Base-by-base conservation (phyloP, 1,284 basidiomycete species). In the Trametes versicolor region DNA sequence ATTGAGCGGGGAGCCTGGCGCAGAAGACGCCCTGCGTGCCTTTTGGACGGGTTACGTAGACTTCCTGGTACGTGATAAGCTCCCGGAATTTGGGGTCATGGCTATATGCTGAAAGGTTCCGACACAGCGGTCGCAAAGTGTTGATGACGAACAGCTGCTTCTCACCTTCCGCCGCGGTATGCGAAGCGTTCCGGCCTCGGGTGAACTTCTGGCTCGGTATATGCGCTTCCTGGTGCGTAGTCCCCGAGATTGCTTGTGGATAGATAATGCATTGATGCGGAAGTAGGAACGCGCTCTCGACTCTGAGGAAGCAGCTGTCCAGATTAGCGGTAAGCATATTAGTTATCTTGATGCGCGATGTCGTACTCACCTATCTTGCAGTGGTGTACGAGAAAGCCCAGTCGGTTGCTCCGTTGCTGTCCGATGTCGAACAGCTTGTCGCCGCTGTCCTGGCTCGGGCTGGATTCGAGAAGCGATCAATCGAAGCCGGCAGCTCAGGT, bases 181-280 rank as follows among this genome's bases (percentile, higher is more conserved):
- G 23, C 83, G 90, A 64, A 91, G 90, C 71, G 84, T 89, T 0
- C 92, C 93, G 29, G 84, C 81, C 15, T 90, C 83, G 29, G 91
- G 90, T 17, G 86, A 89, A 70, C 79, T 92, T 9, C 93, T 92
- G 89, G 87, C 90, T 3, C 81, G 86, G 36, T 92, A 92, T 73
- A 85, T 95, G 23, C 85, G 91, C 53, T 84, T 85, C 70, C 69
- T 91, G 76, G 92, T 91, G 57, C 66, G 68, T 32, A 19, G 15
- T 27, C 29, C 45, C 21, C 4, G 9, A 37, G 50, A 23, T 34
- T 25, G n/a, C 45, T 3, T 0, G 19, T 19, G 25, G n/a, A 2
- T 43, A 6, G 17, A 12, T 32, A 9, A 15, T 2, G 29, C 10
- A 12, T 37, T 52, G 27, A 49, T 15, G 21, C 23, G 32, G 34